A percentile compares a stretch with the other conserved stretches of the same genome.
Evolutionary conservation across 768 basidiomycete genomes (phyloP).

Genomic region (Leucogyrophana mollusca): DNA sequence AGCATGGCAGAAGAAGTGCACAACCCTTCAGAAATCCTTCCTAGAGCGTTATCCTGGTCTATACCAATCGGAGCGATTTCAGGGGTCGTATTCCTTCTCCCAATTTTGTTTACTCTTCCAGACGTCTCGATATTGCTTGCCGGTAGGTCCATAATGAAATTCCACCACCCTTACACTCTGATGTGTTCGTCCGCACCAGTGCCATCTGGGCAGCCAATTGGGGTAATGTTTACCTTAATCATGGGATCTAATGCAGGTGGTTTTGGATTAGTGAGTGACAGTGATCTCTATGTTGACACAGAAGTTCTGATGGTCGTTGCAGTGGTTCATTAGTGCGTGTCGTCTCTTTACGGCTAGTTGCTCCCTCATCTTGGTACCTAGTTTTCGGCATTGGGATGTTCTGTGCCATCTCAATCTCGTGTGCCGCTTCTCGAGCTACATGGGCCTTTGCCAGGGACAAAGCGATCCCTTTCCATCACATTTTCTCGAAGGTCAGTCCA

Average conservation of each 20-base stretch:
- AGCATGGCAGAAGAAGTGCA: constrained; percentile 71
- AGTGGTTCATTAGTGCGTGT: constrained; percentile 44
- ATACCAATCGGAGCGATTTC: constrained; percentile 50
- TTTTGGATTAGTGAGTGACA: constrained; percentile 50
- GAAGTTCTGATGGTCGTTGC: constrained; percentile 1
- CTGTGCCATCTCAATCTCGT: constrained; percentile 65
- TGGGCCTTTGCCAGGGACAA: constrained; percentile 73
- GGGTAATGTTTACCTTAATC: constrained; percentile 57
- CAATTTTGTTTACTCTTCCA: constrained; percentile 64
- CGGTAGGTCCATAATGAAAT: constrained; percentile 31
- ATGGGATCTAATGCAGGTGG: constrained; percentile 64
- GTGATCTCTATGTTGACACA: constrained; percentile 3
- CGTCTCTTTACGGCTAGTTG: background rate
- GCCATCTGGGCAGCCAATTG: constrained; percentile 61
- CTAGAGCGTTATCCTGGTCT: constrained; percentile 52
- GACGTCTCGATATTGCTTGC: constrained; percentile 51
- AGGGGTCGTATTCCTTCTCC: constrained; percentile 57
- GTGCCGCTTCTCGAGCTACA: constrained; percentile 65
- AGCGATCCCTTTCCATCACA: constrained; percentile 53
- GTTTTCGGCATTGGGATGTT: constrained; percentile 59
- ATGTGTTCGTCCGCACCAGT: constrained; percentile 31
- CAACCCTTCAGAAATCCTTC: constrained; percentile 53
- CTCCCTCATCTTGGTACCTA: constrained; percentile 13
- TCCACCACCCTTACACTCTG: background rate
- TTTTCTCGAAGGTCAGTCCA: constrained; percentile 47